phyloP scores from a whole-genome alignment of 2,329 filamentous ascomycete genomes.

The Cladophialophora bantiana region DNA sequence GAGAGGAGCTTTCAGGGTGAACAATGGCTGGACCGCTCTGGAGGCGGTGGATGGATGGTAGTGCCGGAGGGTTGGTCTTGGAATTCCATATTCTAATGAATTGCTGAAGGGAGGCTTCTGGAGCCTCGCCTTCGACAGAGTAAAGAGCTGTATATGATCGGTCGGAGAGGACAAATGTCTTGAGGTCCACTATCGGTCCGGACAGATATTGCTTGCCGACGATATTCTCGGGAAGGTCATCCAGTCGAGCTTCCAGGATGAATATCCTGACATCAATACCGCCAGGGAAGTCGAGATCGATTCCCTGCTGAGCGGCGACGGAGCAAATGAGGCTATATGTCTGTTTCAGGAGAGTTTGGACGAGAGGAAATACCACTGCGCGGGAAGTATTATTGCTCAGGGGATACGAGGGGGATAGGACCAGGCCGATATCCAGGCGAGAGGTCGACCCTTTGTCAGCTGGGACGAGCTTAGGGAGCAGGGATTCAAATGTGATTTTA shows the following conservation, averaged over 20 bases:
- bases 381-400: conserved; percentile 25
- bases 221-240: conserved; percentile 11
- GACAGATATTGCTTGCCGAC: conserved; percentile 29
- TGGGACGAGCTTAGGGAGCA: conserved; percentile 33
- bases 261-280: conserved; percentile 79
- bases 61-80: conserved; percentile 25
- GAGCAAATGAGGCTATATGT: conserved; percentile 80
- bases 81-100: conserved; percentile 38
- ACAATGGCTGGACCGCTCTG: conserved; percentile 31
- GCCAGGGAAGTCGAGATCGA: conserved; percentile 70
- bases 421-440: conserved; percentile 33
- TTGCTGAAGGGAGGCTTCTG: conserved; percentile 52
- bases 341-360: conserved; percentile 74
- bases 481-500: conserved; percentile 32
- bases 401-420: conserved; percentile 30
- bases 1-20: background rate
- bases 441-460: conserved; percentile 13
- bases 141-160: conserved; percentile 36
- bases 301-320: conserved; percentile 69
- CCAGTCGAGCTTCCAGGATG: conserved; percentile 59
- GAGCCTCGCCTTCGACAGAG: conserved; percentile 48
- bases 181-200: conserved; percentile 60
- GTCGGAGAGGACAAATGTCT: conserved; percentile 53
- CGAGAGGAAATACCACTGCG: conserved; percentile 26
- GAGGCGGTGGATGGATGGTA: background rate